Percentiles rank a stretch among this genome's conserved stretches.
phyloP scores from a whole-genome alignment of 495 filamentous ascomycete genomes.

The Hypoxylon perforatum region DNA sequence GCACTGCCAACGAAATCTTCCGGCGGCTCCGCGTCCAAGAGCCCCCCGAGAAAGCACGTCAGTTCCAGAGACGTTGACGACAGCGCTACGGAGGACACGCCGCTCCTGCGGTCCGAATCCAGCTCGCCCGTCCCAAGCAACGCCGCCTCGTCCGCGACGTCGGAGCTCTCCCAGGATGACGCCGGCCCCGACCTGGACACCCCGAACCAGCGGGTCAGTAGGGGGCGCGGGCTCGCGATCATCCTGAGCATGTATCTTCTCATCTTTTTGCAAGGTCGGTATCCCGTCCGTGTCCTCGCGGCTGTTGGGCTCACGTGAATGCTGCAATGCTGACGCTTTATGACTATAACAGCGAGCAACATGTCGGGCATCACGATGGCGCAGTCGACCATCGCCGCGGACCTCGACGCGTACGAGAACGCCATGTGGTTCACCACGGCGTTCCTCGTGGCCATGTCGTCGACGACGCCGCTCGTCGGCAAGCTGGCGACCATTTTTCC shows the following conservation, averaged over 20 bases:
- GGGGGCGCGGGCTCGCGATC: constrained; percentile 44
- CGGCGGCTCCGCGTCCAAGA: constrained; percentile 5
- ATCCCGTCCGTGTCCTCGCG: background rate
- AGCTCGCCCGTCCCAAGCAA: constrained; percentile 14
- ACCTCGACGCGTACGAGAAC: constrained; percentile 75
- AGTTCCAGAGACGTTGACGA: constrained; percentile 17
- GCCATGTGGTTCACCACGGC: constrained; percentile 81
- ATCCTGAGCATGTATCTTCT: constrained; percentile 56
- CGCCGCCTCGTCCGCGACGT: constrained; percentile 17
- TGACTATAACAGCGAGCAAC: constrained; percentile 65
- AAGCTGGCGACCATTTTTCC: constrained; percentile 75
- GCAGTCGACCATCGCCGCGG: constrained; percentile 75
- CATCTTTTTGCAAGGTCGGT: constrained; percentile 57
- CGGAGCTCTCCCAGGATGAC: constrained; percentile 24
- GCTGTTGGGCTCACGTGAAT: background rate
- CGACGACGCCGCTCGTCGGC: constrained; percentile 71
- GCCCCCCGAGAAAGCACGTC: constrained; percentile 1
- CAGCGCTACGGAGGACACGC: constrained; percentile 50
- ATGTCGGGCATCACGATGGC: constrained; percentile 80
- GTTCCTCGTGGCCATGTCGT: constrained; percentile 77
- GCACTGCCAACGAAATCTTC: constrained; percentile 11
- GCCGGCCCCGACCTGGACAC: constrained; percentile 33
- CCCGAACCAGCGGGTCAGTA: constrained; percentile 44
- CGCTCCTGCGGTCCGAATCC: constrained; percentile 50
- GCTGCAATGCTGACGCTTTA: constrained; percentile 5